These are phyloP conservation scores for Apiotrichum domesticum DNA, from an alignment of 1,284 basidiomycete genomes.

Conservation along the genomic window DNA sequence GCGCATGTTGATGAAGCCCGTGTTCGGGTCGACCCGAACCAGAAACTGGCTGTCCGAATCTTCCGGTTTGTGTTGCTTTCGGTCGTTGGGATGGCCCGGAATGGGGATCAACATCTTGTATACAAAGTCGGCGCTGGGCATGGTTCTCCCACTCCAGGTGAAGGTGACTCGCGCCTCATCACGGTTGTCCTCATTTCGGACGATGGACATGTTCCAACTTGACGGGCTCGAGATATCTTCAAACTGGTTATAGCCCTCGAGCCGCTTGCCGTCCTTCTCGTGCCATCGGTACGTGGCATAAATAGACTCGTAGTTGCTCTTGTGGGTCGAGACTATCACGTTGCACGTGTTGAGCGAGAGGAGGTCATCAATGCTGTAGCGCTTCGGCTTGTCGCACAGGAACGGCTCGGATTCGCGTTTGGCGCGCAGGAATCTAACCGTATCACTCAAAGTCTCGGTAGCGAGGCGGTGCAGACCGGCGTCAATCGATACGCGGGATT, in stretches of 20 bases:
- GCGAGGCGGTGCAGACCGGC: slow-evolving; percentile 23
- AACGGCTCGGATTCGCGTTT: slow-evolving; percentile 3
- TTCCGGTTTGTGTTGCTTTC: neutral
- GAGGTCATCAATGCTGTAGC: slow-evolving; percentile 6
- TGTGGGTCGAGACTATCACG: neutral
- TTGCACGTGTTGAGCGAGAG: slow-evolving; percentile 12
- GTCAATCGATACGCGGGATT: slow-evolving; percentile 20
- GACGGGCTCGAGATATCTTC: slow-evolving; percentile 13
- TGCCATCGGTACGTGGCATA: no score
- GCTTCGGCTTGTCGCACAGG: neutral
- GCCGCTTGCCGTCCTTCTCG: slow-evolving; percentile 2
- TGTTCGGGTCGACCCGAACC: slow-evolving; percentile 3
- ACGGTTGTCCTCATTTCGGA: no score
- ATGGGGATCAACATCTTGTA: neutral
- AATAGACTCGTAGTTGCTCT: slow-evolving; percentile 3
- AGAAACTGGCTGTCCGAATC: neutral
- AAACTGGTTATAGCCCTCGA: slow-evolving; percentile 14
- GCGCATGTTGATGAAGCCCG: slow-evolving; percentile 7
- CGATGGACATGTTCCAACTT: slow-evolving; percentile 17
- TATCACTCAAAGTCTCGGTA: slow-evolving; percentile 12
- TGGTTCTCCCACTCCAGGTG: no score
- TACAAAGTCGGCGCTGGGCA: no score
- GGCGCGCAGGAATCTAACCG: slow-evolving; percentile 8
- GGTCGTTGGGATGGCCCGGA: no score
- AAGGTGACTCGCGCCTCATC: no score